Percentiles rank a stretch among this genome's conserved stretches.
phyloP scores from a whole-genome alignment of 2,329 filamentous ascomycete genomes.

The Phialophora tarda region DNA sequence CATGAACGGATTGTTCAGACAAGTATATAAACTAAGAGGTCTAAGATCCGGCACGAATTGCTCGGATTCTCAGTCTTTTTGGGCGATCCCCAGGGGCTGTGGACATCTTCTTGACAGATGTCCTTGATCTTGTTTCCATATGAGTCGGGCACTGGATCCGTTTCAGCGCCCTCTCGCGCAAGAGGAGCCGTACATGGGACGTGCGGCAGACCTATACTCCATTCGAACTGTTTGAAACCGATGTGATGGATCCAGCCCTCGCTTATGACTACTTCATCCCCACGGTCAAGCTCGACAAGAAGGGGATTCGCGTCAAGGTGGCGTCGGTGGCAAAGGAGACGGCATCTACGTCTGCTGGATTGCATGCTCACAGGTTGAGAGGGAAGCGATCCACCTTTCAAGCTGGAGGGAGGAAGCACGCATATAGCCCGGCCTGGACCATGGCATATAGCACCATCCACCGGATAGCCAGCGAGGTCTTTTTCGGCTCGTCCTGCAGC shows the following conservation, averaged over 20 bases:
- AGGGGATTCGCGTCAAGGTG: constrained; percentile 38
- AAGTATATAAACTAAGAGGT: too few species aligned
- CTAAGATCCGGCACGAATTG: too few species aligned
- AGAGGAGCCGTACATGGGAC: constrained; percentile 44
- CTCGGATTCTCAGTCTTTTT: too few species aligned
- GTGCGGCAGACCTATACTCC: constrained; percentile 43
- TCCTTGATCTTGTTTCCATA: not conserved
- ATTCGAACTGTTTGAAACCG: constrained; percentile 45
- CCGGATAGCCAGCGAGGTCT: constrained; percentile 54
- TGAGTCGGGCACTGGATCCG: not conserved
- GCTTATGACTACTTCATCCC: constrained; percentile 41
- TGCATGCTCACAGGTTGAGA: not conserved
- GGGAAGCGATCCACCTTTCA: constrained; percentile 47
- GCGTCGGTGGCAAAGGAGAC: constrained; percentile 22
- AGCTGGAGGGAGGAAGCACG: constrained; percentile 89
- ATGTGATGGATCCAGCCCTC: constrained; percentile 41
- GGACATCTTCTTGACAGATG: too few species aligned
- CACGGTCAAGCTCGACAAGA: constrained; percentile 35
- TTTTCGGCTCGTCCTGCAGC: constrained; percentile 13
- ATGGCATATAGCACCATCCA: constrained; percentile 82
- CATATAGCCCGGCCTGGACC: constrained; percentile 82
- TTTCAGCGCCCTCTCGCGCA: constrained; percentile 42
- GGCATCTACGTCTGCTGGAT: not conserved
- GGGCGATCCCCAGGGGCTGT: too few species aligned
- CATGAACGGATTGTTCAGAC: too few species aligned